Conservation (phyloP, 169 alveolate species). For the Cryptosporidium ryanae region DNA sequence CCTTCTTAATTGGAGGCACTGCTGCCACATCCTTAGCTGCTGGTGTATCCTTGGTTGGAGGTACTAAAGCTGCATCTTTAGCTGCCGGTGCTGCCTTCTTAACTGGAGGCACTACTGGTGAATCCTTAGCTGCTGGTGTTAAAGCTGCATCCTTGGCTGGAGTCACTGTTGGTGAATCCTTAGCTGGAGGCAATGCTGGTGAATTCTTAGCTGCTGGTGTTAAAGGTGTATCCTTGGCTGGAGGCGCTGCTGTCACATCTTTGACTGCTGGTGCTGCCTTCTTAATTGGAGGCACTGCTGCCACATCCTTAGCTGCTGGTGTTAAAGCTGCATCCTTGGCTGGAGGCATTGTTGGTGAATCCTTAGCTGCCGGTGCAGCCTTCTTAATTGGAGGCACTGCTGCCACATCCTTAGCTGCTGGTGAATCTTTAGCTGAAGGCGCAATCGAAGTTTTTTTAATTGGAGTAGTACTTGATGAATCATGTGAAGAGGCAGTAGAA, state of each 20-base stretch:
- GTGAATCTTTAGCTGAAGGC: neutral
- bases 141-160: neutral
- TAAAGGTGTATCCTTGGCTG: neutral
- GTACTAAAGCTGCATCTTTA: neutral
- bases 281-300: slow-evolving; percentile 13
- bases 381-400: neutral
- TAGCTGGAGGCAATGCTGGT: slow-evolving; percentile 3
- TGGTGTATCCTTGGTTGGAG: slow-evolving; percentile 10
- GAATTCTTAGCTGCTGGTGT: neutral
- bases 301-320: neutral
- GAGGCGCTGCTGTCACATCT: too few species aligned
- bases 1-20: neutral
- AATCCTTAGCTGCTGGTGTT: neutral
- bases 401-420: slow-evolving; percentile 7
- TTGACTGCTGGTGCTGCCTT: neutral
- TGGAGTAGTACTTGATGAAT: slow-evolving; percentile 6
- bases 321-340: neutral
- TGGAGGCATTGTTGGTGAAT: slow-evolving; percentile 8
- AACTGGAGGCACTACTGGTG: neutral
- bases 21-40: neutral
- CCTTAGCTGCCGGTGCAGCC: slow-evolving; percentile 25
- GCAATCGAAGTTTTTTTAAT: neutral
- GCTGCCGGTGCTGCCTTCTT: slow-evolving; percentile 6
- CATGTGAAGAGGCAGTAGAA: neutral
- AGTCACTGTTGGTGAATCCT: neutral